Evolutionary conservation across 176 grass and related monocot genomes (phyloP).

Genomic region (Phoenix roebelenii): DNA sequence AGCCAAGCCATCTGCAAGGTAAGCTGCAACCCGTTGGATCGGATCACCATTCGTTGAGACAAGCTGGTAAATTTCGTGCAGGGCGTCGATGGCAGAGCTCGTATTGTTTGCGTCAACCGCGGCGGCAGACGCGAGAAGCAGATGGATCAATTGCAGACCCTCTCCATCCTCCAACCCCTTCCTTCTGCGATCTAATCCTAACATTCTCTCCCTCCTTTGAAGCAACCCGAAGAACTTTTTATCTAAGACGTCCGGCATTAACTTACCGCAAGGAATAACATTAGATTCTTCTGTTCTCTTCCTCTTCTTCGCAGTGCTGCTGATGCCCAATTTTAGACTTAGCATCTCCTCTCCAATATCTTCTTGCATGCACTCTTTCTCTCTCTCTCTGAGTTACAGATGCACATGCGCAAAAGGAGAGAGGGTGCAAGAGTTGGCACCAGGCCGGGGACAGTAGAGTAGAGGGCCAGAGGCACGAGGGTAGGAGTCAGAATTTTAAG

Average conservation of each 20-base stretch:
- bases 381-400: too few relatives aligned
- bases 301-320: conserved; percentile 6
- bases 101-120: conserved; percentile 26
- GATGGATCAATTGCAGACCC: conserved; percentile 29
- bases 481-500: neutral
- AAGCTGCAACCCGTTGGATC: conserved; percentile 40
- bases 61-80: conserved; percentile 41
- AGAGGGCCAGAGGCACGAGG: neutral
- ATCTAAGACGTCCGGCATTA: neutral
- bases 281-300: conserved; percentile 5
- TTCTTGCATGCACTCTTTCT: conserved; percentile 17
- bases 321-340: conserved; percentile 36
- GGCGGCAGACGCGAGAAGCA: conserved; percentile 39
- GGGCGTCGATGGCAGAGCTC: conserved; percentile 21
- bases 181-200: neutral
- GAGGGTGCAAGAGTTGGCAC: too few relatives aligned
- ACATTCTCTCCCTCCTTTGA: conserved; percentile 35
- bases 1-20: conserved; percentile 55
- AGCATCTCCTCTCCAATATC: conserved; percentile 34
- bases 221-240: conserved; percentile 29
- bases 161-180: neutral
- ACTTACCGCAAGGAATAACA: neutral
- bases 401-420: neutral
- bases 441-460: neutral
- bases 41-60: conserved; percentile 40